Percentiles rank a stretch among this genome's conserved stretches.
Evolutionary conservation across 2,329 filamentous ascomycete genomes (phyloP).

Genomic region (Fusarium dlaminii): DNA sequence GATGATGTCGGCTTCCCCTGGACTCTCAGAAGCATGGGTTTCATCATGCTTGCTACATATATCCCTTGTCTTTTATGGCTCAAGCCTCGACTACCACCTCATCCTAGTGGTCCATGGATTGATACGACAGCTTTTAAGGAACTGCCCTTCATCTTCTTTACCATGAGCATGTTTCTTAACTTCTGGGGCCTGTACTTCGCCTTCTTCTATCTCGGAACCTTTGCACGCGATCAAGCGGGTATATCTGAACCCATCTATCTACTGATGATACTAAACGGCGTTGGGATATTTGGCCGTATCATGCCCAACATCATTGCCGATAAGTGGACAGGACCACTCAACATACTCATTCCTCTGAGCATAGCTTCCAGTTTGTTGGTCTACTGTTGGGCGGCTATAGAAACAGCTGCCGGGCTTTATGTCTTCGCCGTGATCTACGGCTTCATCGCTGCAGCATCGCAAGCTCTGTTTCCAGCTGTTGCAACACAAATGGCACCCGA

Average conservation of each 20-base stretch:
- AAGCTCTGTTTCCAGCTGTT: constrained; percentile 61
- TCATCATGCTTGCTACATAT: constrained; percentile 55
- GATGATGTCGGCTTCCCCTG: constrained; percentile 62
- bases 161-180: constrained; percentile 47
- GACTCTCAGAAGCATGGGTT: constrained; percentile 60
- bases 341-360: constrained; percentile 56
- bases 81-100: constrained; percentile 52
- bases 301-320: constrained; percentile 60
- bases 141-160: constrained; percentile 48
- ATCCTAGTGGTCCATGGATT: constrained; percentile 52
- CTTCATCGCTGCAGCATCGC: constrained; percentile 58
- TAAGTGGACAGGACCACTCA: constrained; percentile 59
- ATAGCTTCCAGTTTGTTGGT: constrained; percentile 37
- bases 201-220: constrained; percentile 61
- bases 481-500: constrained; percentile 53
- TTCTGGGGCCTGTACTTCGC: constrained; percentile 53
- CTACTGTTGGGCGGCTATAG: constrained; percentile 46
- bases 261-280: constrained; percentile 60
- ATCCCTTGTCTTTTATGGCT: constrained; percentile 50
- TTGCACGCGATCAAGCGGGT: constrained; percentile 49
- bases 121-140: constrained; percentile 57
- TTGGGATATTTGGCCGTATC: constrained; percentile 60
- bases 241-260: constrained; percentile 38
- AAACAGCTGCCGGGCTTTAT: constrained; percentile 38
- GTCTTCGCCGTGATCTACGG: constrained; percentile 56